A percentile compares a stretch with the other conserved stretches of the same genome.
phyloP scores from a whole-genome alignment of 164 flowering plant species.

The Taxillus chinensis region DNA sequence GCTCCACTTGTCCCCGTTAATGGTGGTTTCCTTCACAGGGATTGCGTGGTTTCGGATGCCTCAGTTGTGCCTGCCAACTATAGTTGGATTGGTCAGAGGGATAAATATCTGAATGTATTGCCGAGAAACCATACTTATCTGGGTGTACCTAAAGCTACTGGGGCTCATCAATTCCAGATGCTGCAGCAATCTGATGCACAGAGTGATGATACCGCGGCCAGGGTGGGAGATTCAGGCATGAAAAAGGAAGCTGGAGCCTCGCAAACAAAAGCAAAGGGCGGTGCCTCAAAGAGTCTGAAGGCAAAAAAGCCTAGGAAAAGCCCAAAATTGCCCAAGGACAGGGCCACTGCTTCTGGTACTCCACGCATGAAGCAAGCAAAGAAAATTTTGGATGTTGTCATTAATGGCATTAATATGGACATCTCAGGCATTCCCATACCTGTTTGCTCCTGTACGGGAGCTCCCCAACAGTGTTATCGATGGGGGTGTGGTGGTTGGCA shows the following conservation, averaged over 20 bases:
- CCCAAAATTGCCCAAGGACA: slow-evolving; percentile 32
- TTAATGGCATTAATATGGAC: slow-evolving; percentile 76
- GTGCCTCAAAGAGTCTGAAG: slow-evolving; percentile 40
- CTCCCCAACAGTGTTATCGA: slow-evolving; percentile 77
- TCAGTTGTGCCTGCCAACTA: slow-evolving; percentile 39
- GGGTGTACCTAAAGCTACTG: slow-evolving; percentile 36
- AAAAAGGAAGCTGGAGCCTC: slow-evolving; percentile 31
- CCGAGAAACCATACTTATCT: slow-evolving; percentile 22
- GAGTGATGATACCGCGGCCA: slow-evolving; percentile 21
- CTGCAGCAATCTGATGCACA: slow-evolving; percentile 31
- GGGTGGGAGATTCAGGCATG: slow-evolving; percentile 27
- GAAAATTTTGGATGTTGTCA: slow-evolving; percentile 49
- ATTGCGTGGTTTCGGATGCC: slow-evolving; percentile 32
- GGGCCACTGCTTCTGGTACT: slow-evolving; percentile 22
- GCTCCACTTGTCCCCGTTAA: background rate
- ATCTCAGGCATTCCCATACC: slow-evolving; percentile 76
- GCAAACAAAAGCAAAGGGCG: slow-evolving; percentile 34
- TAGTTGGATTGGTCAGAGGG: slow-evolving; percentile 52
- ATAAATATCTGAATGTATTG: slow-evolving; percentile 36
- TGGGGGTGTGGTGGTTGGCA: slow-evolving; percentile 99
- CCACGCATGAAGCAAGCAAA: slow-evolving; percentile 39
- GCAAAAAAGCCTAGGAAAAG: slow-evolving; percentile 42
- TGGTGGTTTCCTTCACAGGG: slow-evolving; percentile 11
- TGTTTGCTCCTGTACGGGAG: slow-evolving; percentile 77
- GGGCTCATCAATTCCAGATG: slow-evolving; percentile 38